Evolutionary conservation across 257 asterid species (phyloP), one percentile per base, ranked within the genome.

Genomic region (Penstemon newberryi): DNA sequence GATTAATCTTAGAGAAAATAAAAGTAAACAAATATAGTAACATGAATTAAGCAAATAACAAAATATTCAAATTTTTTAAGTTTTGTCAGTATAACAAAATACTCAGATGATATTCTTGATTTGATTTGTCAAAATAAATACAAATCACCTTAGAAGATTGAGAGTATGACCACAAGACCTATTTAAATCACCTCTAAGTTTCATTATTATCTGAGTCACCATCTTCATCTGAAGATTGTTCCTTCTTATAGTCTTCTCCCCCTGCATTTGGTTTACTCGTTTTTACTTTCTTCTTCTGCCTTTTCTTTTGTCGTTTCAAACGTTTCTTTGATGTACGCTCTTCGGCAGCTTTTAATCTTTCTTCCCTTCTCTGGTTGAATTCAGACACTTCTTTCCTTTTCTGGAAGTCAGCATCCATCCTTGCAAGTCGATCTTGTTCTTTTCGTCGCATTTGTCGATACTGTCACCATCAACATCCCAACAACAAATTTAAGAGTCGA

Each of bases 401-500:
- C 81, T 79, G 84, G 81, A 74, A 70, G 80, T 93, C 97, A 42
- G 42, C 89, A n/a, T 93, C 98, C 98, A 93, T 90, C 86, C 97
- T 86, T n/a, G 95, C 77, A 73, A 90, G 88, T 50, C 98, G 84
- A 50, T 93, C 98, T 79, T 93, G 98, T 75, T 93, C 98, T 78
- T 87, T 93, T 53, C 96, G 83, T 79, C 98, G 85, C 98, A 93
- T 93, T 83, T 93, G 98, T 33, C 97, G 94, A 80, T 93, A 93
- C 98, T 90, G 85, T 69, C 64, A 59, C 51, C 71, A 75, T 25
- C 12, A 60, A 81, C 4, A 53, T 25, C 40, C 49, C 67, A 62
- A 78, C 33, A 25, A 25, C 46, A 18, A 18, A 56, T 56, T 44
- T 5, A 63, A 46, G 2, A 3, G 41, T 46, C 67, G 15, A 19